These are phyloP conservation scores for Blastocystis sp. DNA, from an alignment of 352 stramenopile genomes.

Conservation along the genomic window DNA sequence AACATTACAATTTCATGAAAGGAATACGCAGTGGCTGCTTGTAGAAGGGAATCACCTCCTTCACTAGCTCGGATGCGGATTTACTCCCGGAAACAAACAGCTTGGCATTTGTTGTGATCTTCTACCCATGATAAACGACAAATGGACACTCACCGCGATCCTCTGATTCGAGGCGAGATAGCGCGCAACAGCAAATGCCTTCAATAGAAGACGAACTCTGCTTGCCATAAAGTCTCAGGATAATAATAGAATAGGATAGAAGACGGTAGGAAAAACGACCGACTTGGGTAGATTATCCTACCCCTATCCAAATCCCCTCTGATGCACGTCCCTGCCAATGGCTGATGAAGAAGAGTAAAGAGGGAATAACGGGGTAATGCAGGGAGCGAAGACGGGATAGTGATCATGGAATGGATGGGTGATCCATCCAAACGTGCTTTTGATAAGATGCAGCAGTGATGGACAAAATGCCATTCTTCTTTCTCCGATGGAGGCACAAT, in stretches of 20 bases:
- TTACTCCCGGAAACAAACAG: slow-evolving; percentile 36
- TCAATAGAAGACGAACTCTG: slow-evolving; percentile 34
- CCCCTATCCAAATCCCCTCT: neutral
- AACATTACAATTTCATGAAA: neutral
- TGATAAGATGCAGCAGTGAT: too few species aligned
- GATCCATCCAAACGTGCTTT: too few species aligned
- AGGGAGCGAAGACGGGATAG: too few species aligned
- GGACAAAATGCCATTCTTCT: too few species aligned
- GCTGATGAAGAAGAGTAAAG: too few species aligned
- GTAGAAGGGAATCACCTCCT: slow-evolving; percentile 50
- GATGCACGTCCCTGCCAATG: too few species aligned
- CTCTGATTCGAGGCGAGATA: slow-evolving; percentile 39
- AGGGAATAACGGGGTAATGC: too few species aligned
- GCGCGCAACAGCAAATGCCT: slow-evolving; percentile 57
- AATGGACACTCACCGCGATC: neutral
- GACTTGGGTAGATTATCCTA: neutral
- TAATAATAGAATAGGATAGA: neutral
- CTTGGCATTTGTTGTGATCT: slow-evolving; percentile 1
- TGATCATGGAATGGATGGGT: too few species aligned
- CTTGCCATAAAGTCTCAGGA: neutral
- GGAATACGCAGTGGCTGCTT: slow-evolving; percentile 14
- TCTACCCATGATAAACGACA: neutral
- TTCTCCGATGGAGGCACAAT: neutral
- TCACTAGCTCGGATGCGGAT: slow-evolving; percentile 22
- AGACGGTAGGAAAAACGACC: neutral